A percentile compares a stretch with the other conserved stretches of the same genome.
These are phyloP conservation scores for Homolaphlyctis polyrhiza DNA, from an alignment of 371 early-diverging fungal species.

Conservation along the genomic window DNA sequence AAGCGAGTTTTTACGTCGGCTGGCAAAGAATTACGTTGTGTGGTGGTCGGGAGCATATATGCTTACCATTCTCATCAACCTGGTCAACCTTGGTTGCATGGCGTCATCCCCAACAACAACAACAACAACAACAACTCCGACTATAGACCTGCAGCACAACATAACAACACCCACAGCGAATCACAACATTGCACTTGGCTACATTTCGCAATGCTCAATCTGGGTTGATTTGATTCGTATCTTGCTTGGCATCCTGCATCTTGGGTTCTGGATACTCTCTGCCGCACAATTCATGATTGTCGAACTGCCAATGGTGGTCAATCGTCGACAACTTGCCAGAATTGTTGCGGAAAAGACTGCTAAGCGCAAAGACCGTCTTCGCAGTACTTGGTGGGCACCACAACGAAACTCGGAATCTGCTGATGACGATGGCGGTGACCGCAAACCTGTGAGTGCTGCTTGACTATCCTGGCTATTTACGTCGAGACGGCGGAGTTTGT, in stretches of 20 bases:
- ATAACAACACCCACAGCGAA: no score
- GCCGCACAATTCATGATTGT: slow-evolving; percentile 45
- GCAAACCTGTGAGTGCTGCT: no score
- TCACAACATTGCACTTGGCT: no score
- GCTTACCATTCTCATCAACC: slow-evolving; percentile 38
- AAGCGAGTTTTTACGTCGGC: slow-evolving; percentile 24
- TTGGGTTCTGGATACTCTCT: slow-evolving; percentile 32
- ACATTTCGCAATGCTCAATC: neutral
- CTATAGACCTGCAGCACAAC: no score
- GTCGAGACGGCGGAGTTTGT: no score
- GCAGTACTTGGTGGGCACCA: neutral
- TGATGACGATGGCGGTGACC: neutral
- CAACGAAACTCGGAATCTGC: neutral
- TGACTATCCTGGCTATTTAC: no score
- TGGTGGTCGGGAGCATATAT: slow-evolving; percentile 52
- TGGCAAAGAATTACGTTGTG: slow-evolving; percentile 39
- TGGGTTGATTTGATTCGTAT: neutral
- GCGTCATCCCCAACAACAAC: no score
- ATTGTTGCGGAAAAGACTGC: neutral
- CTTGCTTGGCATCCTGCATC: slow-evolving; percentile 27
- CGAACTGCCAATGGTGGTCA: slow-evolving; percentile 46
- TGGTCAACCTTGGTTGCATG: slow-evolving; percentile 30
- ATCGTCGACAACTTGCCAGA: slow-evolving; percentile 22
- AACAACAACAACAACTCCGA: no score
- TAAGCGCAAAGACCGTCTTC: neutral